Percentiles rank a stretch among this genome's conserved stretches.
Conservation (phyloP, 202 grass and related monocot species). For the Saccharum hybrid region DNA sequence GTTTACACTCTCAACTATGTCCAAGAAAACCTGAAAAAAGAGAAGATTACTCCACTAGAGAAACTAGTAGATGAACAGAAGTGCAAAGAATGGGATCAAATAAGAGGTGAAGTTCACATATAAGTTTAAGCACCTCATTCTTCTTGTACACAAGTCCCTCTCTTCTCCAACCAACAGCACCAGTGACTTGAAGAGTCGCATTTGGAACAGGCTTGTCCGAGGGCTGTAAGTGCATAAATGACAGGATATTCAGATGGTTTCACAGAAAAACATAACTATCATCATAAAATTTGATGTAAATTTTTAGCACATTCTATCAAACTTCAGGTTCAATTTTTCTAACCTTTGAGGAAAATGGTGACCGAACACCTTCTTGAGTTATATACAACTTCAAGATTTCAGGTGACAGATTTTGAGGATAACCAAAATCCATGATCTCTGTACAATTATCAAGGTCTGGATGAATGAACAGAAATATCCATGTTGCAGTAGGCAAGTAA, state of each 20-base stretch:
- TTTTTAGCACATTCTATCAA: constrained; percentile 1
- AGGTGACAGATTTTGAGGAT: constrained; percentile 96
- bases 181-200: constrained; percentile 98
- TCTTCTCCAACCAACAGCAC: constrained; percentile 97
- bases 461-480: constrained; percentile 16
- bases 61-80: constrained; percentile 24
- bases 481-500: constrained; percentile 28
- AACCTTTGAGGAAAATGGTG: constrained; percentile 98
- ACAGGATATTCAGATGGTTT: constrained; percentile 35
- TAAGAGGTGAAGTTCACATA: constrained; percentile 13
- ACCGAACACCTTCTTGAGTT: constrained; percentile 94
- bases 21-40: constrained; percentile 87
- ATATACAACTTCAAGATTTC: constrained; percentile 99
- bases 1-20: constrained; percentile 99
- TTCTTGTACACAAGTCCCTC: constrained; percentile 99
- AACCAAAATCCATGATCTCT: constrained; percentile 99
- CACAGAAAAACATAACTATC: constrained; percentile 35
- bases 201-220: constrained; percentile 93
- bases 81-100: neutral
- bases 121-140: constrained; percentile 78
- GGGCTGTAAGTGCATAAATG: constrained; percentile 59
- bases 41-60: constrained; percentile 28
- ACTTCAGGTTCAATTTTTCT: constrained; percentile 40
- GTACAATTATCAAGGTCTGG: constrained; percentile 33
- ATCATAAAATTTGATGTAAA: neutral